Conservation (phyloP, 2,329 filamentous ascomycete species). For the Penicillium sp. region DNA sequence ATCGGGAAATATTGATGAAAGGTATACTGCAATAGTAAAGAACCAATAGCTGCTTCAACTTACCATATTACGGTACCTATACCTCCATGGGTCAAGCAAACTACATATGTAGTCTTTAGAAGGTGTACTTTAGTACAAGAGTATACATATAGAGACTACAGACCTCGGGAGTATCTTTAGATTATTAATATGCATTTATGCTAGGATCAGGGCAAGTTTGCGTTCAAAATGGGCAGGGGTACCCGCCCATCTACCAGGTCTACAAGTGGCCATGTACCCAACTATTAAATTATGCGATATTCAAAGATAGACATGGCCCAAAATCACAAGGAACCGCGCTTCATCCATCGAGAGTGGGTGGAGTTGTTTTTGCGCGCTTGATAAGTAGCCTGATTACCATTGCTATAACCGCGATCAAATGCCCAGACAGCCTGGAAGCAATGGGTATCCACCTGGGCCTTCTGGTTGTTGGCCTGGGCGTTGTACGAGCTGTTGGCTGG, state of each 20-base stretch:
- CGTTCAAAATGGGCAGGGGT: too few species aligned
- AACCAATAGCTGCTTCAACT: too few species aligned
- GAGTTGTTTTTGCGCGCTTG: not conserved
- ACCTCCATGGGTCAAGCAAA: too few species aligned
- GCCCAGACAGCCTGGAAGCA: conserved; percentile 16
- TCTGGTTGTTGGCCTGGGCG: conserved; percentile 16
- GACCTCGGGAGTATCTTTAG: too few species aligned
- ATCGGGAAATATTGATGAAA: too few species aligned
- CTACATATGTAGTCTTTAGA: too few species aligned
- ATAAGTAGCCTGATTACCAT: not conserved
- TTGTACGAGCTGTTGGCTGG: conserved; percentile 13
- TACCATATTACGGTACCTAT: too few species aligned
- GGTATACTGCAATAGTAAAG: too few species aligned
- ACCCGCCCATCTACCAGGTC: not conserved
- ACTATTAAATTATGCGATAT: not conserved
- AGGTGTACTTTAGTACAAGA: too few species aligned
- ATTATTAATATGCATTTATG: too few species aligned
- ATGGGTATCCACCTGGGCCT: conserved; percentile 16
- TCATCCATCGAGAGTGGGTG: conserved; percentile 2
- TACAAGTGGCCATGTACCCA: not conserved
- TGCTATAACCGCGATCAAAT: conserved; percentile 7
- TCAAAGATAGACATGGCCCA: not conserved
- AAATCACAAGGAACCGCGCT: not conserved
- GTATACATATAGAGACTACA: too few species aligned
- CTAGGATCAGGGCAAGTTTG: too few species aligned